A percentile compares a stretch with the other conserved stretches of the same genome.
phyloP scores from a whole-genome alignment of 2,329 filamentous ascomycete genomes.

The Sarocladium oryzae region DNA sequence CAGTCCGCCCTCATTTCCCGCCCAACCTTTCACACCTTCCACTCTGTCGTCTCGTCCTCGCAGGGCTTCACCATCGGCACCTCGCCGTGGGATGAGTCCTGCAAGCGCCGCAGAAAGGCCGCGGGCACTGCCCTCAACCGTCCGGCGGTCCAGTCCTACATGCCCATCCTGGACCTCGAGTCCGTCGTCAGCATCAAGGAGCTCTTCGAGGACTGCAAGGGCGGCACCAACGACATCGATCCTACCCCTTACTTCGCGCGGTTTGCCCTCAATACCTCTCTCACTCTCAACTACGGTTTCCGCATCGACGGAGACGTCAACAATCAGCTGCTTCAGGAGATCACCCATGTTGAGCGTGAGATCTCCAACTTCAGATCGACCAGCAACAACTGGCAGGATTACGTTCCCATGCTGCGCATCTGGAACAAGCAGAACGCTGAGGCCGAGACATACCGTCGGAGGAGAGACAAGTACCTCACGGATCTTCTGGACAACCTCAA shows the following conservation, averaged over 20 bases:
- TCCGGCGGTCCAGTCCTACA: conserved; percentile 69
- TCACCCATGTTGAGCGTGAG: conserved; percentile 67
- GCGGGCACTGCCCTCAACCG: conserved; percentile 73
- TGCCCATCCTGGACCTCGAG: conserved; percentile 77
- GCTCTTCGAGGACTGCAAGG: conserved; percentile 56
- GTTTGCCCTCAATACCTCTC: conserved; percentile 68
- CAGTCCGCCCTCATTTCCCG: conserved; percentile 72
- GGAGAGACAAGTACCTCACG: conserved; percentile 61
- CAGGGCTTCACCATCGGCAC: conserved; percentile 80
- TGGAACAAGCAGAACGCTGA: conserved; percentile 55
- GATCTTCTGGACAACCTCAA: conserved; percentile 57
- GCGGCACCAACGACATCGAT: conserved; percentile 59
- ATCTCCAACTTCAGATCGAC: conserved; percentile 72
- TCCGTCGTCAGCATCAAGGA: conserved; percentile 66
- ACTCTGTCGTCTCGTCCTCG: conserved; percentile 68
- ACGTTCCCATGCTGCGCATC: conserved; percentile 67
- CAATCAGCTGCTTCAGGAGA: conserved; percentile 62
- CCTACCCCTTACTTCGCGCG: conserved; percentile 68
- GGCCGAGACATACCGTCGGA: conserved; percentile 58
- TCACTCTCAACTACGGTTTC: conserved; percentile 75
- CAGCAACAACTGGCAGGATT: conserved; percentile 80
- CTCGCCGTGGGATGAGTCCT: conserved; percentile 77
- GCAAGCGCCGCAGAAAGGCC: conserved; percentile 69
- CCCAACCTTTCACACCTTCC: conserved; percentile 74
- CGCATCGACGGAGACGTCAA: conserved; percentile 66